phyloP scores from a whole-genome alignment of 2,329 filamentous ascomycete genomes.

The Fusarium sp. region DNA sequence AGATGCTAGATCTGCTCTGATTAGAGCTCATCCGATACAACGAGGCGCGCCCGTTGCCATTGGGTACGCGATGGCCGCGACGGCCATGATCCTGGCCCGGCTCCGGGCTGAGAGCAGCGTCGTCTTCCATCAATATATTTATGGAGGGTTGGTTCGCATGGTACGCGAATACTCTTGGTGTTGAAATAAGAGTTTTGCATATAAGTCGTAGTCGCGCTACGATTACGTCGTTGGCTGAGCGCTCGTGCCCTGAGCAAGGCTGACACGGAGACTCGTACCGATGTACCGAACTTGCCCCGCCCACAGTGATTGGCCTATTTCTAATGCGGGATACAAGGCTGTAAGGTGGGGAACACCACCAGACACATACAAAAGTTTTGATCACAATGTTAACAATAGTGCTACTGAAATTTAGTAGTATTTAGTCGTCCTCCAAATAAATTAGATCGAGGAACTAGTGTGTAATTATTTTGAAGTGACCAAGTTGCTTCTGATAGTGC shows the following conservation, averaged over 20 bases:
- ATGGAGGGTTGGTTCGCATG: conserved; percentile 38
- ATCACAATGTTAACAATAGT: not conserved
- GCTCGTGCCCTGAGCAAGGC: conserved; percentile 43
- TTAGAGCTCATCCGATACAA: conserved; percentile 79
- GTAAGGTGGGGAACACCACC: conserved; percentile 3
- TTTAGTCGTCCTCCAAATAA: not conserved
- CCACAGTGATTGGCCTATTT: conserved; percentile 31
- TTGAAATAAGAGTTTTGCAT: conserved; percentile 30
- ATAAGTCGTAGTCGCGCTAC: conserved; percentile 35
- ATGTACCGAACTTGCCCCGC: conserved; percentile 42
- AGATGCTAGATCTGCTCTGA: conserved; percentile 82
- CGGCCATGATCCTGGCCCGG: conserved; percentile 38
- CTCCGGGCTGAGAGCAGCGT: conserved; percentile 41
- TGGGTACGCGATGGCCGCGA: conserved; percentile 32
- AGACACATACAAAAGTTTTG: not conserved
- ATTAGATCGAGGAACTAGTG: not conserved
- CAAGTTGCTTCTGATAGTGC: conserved; percentile 29
- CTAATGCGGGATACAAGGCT: conserved; percentile 34
- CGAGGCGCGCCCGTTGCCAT: conserved; percentile 43
- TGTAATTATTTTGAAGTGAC: not conserved
- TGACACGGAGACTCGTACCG: conserved; percentile 33
- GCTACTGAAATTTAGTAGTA: not conserved
- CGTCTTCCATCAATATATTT: conserved; percentile 51
- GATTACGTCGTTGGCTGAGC: conserved; percentile 47
- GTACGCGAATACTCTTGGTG: conserved; percentile 17